A percentile compares a stretch with the other conserved stretches of the same genome.
Conservation (phyloP, 2,329 filamentous ascomycete genomes). For the Neodidymelliopsis sp. region DNA sequence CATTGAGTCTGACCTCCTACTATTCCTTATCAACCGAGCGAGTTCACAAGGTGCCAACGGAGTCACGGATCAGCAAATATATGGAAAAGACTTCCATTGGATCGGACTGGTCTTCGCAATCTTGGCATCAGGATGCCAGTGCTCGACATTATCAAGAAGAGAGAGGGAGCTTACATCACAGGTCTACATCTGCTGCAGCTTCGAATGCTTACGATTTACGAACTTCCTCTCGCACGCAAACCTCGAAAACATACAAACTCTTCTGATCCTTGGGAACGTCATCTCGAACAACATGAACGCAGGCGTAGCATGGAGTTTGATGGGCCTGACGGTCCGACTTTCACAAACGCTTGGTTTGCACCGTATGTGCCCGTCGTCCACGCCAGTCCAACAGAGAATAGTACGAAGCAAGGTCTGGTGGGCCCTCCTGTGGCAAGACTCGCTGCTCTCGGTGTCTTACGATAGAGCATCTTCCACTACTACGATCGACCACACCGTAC, state of each 20-base stretch:
- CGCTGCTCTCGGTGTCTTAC: conserved; percentile 68
- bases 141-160: conserved; percentile 63
- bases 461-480: conserved; percentile 67
- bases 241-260: conserved; percentile 67
- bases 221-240: conserved; percentile 70
- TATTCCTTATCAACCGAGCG: conserved; percentile 61
- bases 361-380: conserved; percentile 63
- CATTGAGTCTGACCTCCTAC: conserved; percentile 63
- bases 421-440: conserved; percentile 71
- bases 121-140: conserved; percentile 69
- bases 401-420: conserved; percentile 57
- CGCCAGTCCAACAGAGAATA: conserved; percentile 54
- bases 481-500: conserved; percentile 57
- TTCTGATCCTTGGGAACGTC: conserved; percentile 68
- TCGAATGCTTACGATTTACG: conserved; percentile 69
- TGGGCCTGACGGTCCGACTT: conserved; percentile 66
- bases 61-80: conserved; percentile 63
- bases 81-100: conserved; percentile 65
- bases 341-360: conserved; percentile 68
- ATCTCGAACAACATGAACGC: conserved; percentile 71
- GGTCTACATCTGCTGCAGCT: conserved; percentile 71
- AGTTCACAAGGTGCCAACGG: conserved; percentile 52
- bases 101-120: conserved; percentile 68
- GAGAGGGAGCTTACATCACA: conserved; percentile 69
- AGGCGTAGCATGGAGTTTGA: conserved; percentile 68